Percentiles rank a stretch among this genome's conserved stretches.
phyloP scores from a whole-genome alignment of 2,329 filamentous ascomycete genomes.

The Chrysoporthe puriensis region DNA sequence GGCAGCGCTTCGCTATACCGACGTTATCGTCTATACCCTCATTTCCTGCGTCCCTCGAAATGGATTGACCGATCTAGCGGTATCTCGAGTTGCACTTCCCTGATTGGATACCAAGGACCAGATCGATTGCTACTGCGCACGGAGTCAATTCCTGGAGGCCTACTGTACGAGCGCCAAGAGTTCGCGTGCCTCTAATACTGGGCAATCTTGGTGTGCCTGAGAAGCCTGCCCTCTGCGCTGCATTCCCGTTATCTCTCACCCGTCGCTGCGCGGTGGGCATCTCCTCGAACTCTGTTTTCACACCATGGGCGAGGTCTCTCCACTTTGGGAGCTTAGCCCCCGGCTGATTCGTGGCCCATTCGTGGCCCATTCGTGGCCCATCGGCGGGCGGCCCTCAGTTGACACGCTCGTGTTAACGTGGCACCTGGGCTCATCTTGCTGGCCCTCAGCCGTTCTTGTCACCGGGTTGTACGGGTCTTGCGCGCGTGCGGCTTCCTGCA shows the following conservation, averaged over 20 bases:
- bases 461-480: background rate
- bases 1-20: background rate
- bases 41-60: background rate
- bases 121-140: background rate
- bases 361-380: background rate
- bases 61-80: background rate
- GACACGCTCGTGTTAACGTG: constrained; percentile 5
- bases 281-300: background rate
- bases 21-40: background rate
- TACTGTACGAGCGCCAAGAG: too few relatives aligned
- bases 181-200: too few relatives aligned
- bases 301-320: background rate
- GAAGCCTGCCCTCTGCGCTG: too few relatives aligned
- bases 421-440: constrained; percentile 4
- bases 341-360: constrained; percentile 7
- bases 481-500: background rate
- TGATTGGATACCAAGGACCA: background rate
- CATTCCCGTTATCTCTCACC: too few relatives aligned
- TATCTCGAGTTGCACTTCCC: background rate
- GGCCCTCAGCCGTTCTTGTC: background rate
- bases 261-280: background rate
- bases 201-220: too few relatives aligned
- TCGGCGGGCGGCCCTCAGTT: background rate
- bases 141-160: too few relatives aligned
- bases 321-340: background rate